phyloP scores from a whole-genome alignment of 2,329 filamentous ascomycete species.

The Fusarium coicis region DNA sequence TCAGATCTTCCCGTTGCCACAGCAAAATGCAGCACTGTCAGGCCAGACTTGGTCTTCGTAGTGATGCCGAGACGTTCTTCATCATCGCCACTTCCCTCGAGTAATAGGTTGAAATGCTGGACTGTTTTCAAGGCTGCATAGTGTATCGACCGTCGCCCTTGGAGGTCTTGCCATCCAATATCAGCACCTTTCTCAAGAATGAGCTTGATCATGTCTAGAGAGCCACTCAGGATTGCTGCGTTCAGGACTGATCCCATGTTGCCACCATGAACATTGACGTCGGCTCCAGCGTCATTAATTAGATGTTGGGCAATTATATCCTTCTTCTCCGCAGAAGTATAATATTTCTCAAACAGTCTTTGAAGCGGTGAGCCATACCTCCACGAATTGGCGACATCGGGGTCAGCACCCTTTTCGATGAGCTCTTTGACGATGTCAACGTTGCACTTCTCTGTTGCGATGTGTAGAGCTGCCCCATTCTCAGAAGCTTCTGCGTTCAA shows the following conservation, averaged over 20 bases:
- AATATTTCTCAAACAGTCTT: not conserved
- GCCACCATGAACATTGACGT: not conserved
- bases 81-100: not conserved
- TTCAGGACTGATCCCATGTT: not conserved
- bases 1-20: not conserved
- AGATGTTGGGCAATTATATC: not conserved
- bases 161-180: not conserved
- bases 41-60: not conserved
- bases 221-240: not conserved
- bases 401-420: not conserved
- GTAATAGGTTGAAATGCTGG: not conserved
- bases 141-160: not conserved
- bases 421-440: not conserved
- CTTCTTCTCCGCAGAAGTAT: not conserved
- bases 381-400: rapidly evolving
- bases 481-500: not conserved
- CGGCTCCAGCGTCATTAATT: not conserved
- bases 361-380: not conserved
- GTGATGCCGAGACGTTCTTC: not conserved
- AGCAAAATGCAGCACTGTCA: not conserved
- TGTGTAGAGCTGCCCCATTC: not conserved
- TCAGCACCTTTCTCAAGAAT: not conserved
- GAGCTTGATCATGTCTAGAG: not conserved
- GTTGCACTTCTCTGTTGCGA: not conserved
- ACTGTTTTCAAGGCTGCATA: not conserved